phyloP scores from a whole-genome alignment of 2,329 filamentous ascomycete genomes.

The Phyllosticta citribraziliensis region DNA sequence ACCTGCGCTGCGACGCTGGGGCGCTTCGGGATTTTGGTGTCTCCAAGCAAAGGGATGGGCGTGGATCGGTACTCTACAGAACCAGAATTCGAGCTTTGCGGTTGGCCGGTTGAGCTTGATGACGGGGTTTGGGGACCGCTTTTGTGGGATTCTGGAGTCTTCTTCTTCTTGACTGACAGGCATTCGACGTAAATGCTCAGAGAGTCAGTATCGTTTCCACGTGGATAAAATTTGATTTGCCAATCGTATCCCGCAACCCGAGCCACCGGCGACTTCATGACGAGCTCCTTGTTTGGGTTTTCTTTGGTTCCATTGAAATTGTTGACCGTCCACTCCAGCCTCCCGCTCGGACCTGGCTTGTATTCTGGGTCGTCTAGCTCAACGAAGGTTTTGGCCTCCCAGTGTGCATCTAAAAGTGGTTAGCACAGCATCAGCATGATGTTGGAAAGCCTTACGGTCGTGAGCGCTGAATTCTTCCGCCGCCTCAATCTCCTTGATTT shows the following conservation, averaged over 20 bases:
- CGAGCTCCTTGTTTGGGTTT: slow-evolving; percentile 46
- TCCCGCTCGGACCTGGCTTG: slow-evolving; percentile 41
- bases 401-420: slow-evolving; percentile 38
- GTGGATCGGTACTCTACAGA: slow-evolving; percentile 20
- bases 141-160: slow-evolving; percentile 6
- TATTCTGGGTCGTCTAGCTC: slow-evolving; percentile 50
- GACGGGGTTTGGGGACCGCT: slow-evolving; percentile 4
- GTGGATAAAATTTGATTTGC: slow-evolving; percentile 57
- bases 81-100: not conserved
- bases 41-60: slow-evolving; percentile 27
- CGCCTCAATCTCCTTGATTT: slow-evolving; percentile 48
- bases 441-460: slow-evolving; percentile 33
- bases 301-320: slow-evolving; percentile 52
- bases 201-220: slow-evolving; percentile 48
- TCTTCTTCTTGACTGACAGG: slow-evolving; percentile 33
- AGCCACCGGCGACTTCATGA: slow-evolving; percentile 49
- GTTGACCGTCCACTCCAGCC: slow-evolving; percentile 50
- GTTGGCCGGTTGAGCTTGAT: not conserved
- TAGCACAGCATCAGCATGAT: not conserved
- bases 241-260: slow-evolving; percentile 51
- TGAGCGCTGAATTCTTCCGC: slow-evolving; percentile 44
- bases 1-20: slow-evolving; percentile 48
- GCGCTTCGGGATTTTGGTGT: slow-evolving; percentile 27
- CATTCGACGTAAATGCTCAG: slow-evolving; percentile 54
- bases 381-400: slow-evolving; percentile 48